Percentiles rank a stretch among this genome's conserved stretches.
Conservation (phyloP, 305 asterid species). For the Ruellia speciosa region DNA sequence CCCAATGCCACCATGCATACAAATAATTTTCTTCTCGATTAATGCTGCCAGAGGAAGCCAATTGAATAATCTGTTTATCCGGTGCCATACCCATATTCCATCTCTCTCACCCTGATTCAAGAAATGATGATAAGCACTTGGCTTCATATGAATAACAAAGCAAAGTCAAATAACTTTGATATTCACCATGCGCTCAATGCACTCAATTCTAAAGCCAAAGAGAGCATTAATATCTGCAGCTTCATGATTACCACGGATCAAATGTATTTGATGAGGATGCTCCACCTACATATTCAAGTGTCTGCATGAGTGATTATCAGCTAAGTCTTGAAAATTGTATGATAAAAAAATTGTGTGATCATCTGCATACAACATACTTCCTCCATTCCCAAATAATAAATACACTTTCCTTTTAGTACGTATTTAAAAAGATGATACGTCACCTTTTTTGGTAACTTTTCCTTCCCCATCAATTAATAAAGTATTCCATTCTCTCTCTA, state of each 20-base stretch:
- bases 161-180: slow-evolving; percentile 12
- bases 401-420: too few species aligned
- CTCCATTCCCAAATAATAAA: too few species aligned
- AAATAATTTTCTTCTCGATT: slow-evolving; percentile 56
- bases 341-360: too few species aligned
- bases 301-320: slow-evolving; percentile 5
- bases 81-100: slow-evolving; percentile 71
- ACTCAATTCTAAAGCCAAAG: slow-evolving; percentile 83
- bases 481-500: too few species aligned
- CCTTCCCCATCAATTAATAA: too few species aligned
- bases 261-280: slow-evolving; percentile 75
- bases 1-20: slow-evolving; percentile 75
- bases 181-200: slow-evolving; percentile 67
- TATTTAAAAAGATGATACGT: too few species aligned
- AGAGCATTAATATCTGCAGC: slow-evolving; percentile 99
- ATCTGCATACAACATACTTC: background rate
- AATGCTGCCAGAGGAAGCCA: slow-evolving; percentile 72
- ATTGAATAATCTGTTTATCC: slow-evolving; percentile 60
- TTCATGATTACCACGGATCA: slow-evolving; percentile 98
- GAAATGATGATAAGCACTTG: slow-evolving; percentile 17
- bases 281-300: slow-evolving; percentile 55
- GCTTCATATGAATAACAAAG: slow-evolving; percentile 15
- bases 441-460: too few species aligned
- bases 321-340: too few species aligned
- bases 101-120: slow-evolving; percentile 59